Evolutionary conservation across 768 basidiomycete genomes (phyloP).

Genomic region (Cantharellus anzutake): DNA sequence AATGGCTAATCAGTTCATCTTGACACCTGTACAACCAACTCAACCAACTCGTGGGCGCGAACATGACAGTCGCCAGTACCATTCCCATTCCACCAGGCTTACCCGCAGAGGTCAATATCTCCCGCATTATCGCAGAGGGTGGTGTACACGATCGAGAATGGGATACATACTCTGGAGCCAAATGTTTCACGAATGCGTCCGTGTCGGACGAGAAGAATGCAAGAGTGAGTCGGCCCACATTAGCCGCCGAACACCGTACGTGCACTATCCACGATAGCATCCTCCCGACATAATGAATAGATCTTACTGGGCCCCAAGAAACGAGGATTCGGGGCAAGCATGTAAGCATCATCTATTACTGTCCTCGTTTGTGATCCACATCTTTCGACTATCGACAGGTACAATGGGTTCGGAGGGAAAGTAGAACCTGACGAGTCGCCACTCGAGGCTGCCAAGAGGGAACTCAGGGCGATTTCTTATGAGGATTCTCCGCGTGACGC

Average conservation of each 20-base stretch:
- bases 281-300: too few species aligned
- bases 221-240: too few species aligned
- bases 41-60: too few species aligned
- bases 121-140: not conserved
- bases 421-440: slow-evolving; percentile 56
- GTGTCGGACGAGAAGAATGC: not conserved
- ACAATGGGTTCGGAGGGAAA: slow-evolving; percentile 83
- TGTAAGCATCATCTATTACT: not conserved
- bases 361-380: too few species aligned
- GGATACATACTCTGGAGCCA: not conserved
- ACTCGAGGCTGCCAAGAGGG: slow-evolving; percentile 55
- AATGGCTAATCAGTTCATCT: too few species aligned
- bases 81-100: not conserved
- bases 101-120: not conserved
- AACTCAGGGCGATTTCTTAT: slow-evolving; percentile 15
- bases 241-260: too few species aligned
- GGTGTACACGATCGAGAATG: not conserved
- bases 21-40: too few species aligned
- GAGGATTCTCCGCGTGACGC: slow-evolving; percentile 18
- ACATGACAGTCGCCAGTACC: too few species aligned
- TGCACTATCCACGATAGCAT: too few species aligned
- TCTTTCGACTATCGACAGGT: slow-evolving; percentile 24
- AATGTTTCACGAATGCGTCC: not conserved
- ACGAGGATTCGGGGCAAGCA: slow-evolving; percentile 14
- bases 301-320: slow-evolving; percentile 17